Conservation (phyloP, 2,329 filamentous ascomycete genomes). For the Hypomyces perniciosus region DNA sequence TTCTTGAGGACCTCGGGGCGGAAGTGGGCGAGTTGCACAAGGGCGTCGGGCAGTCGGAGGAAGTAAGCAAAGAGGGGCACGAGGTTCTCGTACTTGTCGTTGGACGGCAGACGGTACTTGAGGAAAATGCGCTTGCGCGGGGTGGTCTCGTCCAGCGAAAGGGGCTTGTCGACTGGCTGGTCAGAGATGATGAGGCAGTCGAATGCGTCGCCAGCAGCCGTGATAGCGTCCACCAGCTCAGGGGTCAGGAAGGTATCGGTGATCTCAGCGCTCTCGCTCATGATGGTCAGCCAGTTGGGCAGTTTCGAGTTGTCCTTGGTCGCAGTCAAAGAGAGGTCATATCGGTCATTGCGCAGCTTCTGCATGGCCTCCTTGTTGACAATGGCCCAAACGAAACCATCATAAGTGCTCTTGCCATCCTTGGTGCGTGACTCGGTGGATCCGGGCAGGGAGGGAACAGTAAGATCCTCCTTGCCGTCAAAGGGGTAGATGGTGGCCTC, state of each 20-base stretch:
- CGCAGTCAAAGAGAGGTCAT: slow-evolving; percentile 85
- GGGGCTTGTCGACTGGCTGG: slow-evolving; percentile 81
- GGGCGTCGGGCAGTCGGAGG: slow-evolving; percentile 74
- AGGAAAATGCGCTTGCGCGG: slow-evolving; percentile 85
- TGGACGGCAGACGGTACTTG: slow-evolving; percentile 62
- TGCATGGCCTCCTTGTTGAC: slow-evolving; percentile 96
- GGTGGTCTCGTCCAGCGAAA: slow-evolving; percentile 73
- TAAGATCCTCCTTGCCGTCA: slow-evolving; percentile 79
- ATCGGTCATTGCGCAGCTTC: slow-evolving; percentile 81
- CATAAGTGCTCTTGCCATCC: slow-evolving; percentile 64
- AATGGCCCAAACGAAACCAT: slow-evolving; percentile 89
- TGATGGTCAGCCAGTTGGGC: slow-evolving; percentile 82
- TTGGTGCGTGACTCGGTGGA: slow-evolving; percentile 48
- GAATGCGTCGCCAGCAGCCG: slow-evolving; percentile 68
- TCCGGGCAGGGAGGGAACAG: slow-evolving; percentile 61
- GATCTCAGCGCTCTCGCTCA: slow-evolving; percentile 95
- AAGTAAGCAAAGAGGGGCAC: slow-evolving; percentile 74
- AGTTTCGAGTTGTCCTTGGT: slow-evolving; percentile 92
- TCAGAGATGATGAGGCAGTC: slow-evolving; percentile 88
- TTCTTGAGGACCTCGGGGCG: slow-evolving; percentile 85
- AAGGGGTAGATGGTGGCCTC: slow-evolving; percentile 82
- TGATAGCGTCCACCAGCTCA: slow-evolving; percentile 77
- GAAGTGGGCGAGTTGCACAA: slow-evolving; percentile 75
- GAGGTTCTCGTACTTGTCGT: slow-evolving; percentile 58
- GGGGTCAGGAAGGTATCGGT: slow-evolving; percentile 80